A percentile compares a stretch with the other conserved stretches of the same genome.
Conservation (phyloP, 2,329 filamentous ascomycete genomes). For the Fusarium piperis region DNA sequence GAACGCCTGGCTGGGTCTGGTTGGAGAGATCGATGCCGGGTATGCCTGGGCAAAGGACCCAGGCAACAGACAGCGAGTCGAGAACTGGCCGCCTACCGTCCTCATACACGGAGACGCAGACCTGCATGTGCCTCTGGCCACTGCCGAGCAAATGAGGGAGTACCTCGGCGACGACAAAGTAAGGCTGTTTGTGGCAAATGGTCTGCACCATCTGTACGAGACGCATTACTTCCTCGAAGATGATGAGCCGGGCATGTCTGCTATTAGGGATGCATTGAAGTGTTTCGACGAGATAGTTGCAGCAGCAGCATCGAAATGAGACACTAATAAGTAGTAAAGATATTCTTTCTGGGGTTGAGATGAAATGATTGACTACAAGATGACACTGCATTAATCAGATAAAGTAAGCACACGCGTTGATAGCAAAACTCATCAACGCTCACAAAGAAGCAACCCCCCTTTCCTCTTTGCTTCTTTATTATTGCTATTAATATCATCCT, state of each 20-base stretch:
- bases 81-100: conserved; percentile 47
- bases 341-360: not conserved
- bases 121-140: conserved; percentile 40
- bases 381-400: not conserved
- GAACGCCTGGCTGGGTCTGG: conserved; percentile 42
- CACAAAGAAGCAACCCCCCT: not conserved
- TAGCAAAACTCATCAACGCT: not conserved
- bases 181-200: conserved; percentile 39
- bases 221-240: conserved; percentile 45
- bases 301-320: no score
- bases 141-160: conserved; percentile 42
- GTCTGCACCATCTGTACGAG: conserved; percentile 45
- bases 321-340: not conserved
- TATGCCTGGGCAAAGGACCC: conserved; percentile 43
- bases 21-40: conserved; percentile 45
- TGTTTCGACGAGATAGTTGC: conserved; percentile 38
- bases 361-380: not conserved
- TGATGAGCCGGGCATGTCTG: conserved; percentile 39
- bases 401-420: not conserved
- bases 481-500: not conserved
- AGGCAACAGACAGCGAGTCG: conserved; percentile 10
- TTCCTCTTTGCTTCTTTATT: not conserved
- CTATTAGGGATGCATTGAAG: conserved; percentile 37
- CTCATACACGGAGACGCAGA: conserved; percentile 48
- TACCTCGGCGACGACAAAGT: conserved; percentile 41